Percentiles rank a stretch among this genome's conserved stretches.
These are phyloP conservation scores for Chaetothyriales sp. DNA, from an alignment of 2,329 filamentous ascomycete genomes.

Conservation along the genomic window DNA sequence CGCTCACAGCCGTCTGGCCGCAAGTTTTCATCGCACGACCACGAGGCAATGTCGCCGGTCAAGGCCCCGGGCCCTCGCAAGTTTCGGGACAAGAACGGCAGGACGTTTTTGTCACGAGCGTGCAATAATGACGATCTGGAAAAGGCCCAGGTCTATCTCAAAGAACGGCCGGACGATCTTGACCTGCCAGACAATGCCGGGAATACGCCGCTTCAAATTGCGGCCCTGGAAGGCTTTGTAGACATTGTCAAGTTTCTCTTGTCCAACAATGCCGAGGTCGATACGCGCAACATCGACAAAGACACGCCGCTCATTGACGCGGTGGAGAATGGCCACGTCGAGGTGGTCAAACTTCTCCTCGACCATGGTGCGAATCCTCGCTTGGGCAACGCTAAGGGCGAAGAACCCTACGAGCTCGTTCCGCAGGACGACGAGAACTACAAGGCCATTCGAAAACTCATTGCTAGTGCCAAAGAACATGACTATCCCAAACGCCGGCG, in stretches of 20 bases:
- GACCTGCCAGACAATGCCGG: slow-evolving; percentile 85
- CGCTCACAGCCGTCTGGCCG: slow-evolving; percentile 26
- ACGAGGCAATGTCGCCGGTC: slow-evolving; percentile 47
- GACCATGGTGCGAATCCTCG: slow-evolving; percentile 82
- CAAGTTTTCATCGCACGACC: slow-evolving; percentile 29
- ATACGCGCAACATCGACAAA: slow-evolving; percentile 64
- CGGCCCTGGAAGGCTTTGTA: slow-evolving; percentile 70
- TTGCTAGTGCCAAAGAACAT: slow-evolving; percentile 51
- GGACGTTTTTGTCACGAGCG: slow-evolving; percentile 78
- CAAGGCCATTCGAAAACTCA: slow-evolving; percentile 59
- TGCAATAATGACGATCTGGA: slow-evolving; percentile 78
- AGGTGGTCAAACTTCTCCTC: slow-evolving; percentile 72
- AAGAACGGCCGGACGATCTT: slow-evolving; percentile 72
- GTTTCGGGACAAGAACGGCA: slow-evolving; percentile 80
- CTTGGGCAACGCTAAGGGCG: slow-evolving; percentile 79
- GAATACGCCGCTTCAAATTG: slow-evolving; percentile 92
- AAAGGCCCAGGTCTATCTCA: slow-evolving; percentile 57
- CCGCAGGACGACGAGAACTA: slow-evolving; percentile 61
- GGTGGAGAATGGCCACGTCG: slow-evolving; percentile 85
- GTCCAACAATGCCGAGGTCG: slow-evolving; percentile 68
- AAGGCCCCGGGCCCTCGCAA: slow-evolving; percentile 59
- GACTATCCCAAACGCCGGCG: slow-evolving; percentile 30
- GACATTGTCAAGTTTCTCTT: slow-evolving; percentile 81
- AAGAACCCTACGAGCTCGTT: slow-evolving; percentile 79
- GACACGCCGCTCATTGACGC: slow-evolving; percentile 93